Conservation (phyloP, 176 grass and related monocot genomes). For the Oryza nivara region DNA sequence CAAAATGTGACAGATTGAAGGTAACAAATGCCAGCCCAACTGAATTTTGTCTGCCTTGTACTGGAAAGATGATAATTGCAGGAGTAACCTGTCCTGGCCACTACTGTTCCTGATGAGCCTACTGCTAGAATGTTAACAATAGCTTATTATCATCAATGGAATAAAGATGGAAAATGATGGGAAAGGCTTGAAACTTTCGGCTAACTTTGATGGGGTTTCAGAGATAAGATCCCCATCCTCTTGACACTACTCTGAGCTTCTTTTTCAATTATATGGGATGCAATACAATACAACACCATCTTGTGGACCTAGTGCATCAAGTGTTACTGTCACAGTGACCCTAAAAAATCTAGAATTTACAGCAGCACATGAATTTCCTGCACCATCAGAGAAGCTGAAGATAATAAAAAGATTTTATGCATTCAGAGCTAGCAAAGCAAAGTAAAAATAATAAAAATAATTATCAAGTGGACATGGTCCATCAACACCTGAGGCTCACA, state of each 20-base stretch:
- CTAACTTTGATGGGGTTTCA: conserved; percentile 66
- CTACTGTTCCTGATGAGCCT: conserved; percentile 41
- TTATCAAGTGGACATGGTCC: conserved; percentile 53
- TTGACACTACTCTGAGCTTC: conserved; percentile 50
- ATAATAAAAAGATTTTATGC: background rate
- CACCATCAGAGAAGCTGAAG: conserved; percentile 11
- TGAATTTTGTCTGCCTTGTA: conserved; percentile 1
- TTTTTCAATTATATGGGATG: conserved; percentile 47
- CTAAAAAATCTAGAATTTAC: conserved; percentile 36
- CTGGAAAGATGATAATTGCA: background rate
- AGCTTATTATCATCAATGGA: conserved; percentile 48
- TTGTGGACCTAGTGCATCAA: conserved; percentile 47
- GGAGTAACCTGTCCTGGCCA: background rate
- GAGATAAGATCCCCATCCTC: conserved; percentile 88
- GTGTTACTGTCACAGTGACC: conserved; percentile 48
- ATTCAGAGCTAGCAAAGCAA: conserved; percentile 5
- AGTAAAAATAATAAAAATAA: background rate
- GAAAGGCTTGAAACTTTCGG: conserved; percentile 83
- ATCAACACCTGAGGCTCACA: conserved; percentile 51
- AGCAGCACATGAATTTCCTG: conserved; percentile 12
- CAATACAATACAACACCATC: conserved; percentile 8
- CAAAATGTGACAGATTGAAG: conserved; percentile 24
- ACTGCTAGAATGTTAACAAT: conserved; percentile 37
- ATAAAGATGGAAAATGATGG: conserved; percentile 82
- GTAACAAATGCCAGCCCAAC: conserved; percentile 32